Evolutionary conservation across 164 flowering plant species (phyloP).

Genomic region (Chimonanthus salicifolius): DNA sequence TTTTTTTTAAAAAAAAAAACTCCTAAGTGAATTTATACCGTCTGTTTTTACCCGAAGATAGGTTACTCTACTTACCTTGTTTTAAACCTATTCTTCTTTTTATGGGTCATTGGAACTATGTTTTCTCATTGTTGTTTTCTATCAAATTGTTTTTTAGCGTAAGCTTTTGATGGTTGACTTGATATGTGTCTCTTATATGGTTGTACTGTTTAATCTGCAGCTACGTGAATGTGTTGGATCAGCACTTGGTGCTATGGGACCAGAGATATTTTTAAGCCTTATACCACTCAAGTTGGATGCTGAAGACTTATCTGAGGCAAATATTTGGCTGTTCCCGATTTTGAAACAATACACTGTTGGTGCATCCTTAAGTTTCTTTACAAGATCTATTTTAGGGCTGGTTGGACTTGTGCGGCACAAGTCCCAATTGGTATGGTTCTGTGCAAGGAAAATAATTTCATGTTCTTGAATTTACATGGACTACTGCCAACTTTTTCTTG

Average conservation of each 20-base stretch:
- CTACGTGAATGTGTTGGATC: conserved; percentile 88
- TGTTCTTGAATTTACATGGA: background rate
- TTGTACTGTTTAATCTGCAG: conserved; percentile 33
- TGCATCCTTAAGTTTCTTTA: conserved; percentile 63
- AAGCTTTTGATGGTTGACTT: background rate
- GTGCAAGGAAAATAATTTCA: background rate
- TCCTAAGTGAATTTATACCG: too few species aligned
- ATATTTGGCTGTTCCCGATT: conserved; percentile 87
- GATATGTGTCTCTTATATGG: conserved; percentile 1
- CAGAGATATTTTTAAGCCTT: conserved; percentile 58
- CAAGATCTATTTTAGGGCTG: conserved; percentile 46
- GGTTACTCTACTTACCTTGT: too few species aligned
- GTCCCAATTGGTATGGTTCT: conserved; percentile 48
- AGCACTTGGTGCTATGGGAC: conserved; percentile 88
- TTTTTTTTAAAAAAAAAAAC: too few species aligned
- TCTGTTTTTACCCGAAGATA: too few species aligned
- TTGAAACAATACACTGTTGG: conserved; percentile 82
- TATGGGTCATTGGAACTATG: background rate
- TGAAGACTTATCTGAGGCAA: conserved; percentile 53
- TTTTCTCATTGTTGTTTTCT: background rate
- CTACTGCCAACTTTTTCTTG: background rate
- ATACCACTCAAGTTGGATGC: conserved; percentile 77
- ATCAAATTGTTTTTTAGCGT: conserved; percentile 3
- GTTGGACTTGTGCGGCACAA: conserved; percentile 41
- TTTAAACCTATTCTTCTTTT: background rate